Evolutionary conservation across 1,139 yeast genomes (phyloP).

Genomic region (Suhomyces bolitotheri): DNA sequence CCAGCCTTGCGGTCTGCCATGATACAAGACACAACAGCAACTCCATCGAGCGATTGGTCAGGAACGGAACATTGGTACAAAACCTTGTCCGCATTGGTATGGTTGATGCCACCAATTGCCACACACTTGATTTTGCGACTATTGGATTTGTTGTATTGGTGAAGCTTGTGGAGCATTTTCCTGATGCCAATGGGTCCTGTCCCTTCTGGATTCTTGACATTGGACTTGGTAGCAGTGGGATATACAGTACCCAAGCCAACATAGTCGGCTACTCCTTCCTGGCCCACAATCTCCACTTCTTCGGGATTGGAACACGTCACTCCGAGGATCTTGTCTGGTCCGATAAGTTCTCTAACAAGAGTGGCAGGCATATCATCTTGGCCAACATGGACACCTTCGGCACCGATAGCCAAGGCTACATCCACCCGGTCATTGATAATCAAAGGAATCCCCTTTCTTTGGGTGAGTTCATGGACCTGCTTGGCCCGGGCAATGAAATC

Average conservation of each 20-base stretch:
- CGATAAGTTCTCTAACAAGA: constrained; percentile 62
- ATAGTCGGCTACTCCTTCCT: constrained; percentile 65
- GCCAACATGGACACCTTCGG: constrained; percentile 93
- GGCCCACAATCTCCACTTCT: constrained; percentile 60
- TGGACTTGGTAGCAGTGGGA: constrained; percentile 68
- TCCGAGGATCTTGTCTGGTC: constrained; percentile 76
- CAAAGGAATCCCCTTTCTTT: constrained; percentile 63
- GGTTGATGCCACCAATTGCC: constrained; percentile 86
- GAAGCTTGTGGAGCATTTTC: constrained; percentile 50
- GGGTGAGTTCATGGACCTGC: constrained; percentile 62
- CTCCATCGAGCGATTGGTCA: constrained; percentile 64
- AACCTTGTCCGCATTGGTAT: constrained; percentile 59
- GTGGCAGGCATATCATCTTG: constrained; percentile 82
- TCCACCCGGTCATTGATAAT: constrained; percentile 88
- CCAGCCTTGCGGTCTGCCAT: constrained; percentile 69
- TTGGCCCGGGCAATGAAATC: constrained; percentile 66
- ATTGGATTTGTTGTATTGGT: constrained; percentile 29
- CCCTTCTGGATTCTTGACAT: constrained; percentile 44
- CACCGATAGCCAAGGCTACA: constrained; percentile 85
- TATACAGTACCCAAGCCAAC: constrained; percentile 86
- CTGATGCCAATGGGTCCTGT: constrained; percentile 71
- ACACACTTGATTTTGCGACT: constrained; percentile 53
- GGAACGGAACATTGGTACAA: constrained; percentile 50
- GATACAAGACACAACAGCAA: constrained; percentile 84
- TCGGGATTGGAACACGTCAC: constrained; percentile 64